Conservation (phyloP, 192 early-diverging fungal genomes). For the Borealophlyctis nickersoniae region DNA sequence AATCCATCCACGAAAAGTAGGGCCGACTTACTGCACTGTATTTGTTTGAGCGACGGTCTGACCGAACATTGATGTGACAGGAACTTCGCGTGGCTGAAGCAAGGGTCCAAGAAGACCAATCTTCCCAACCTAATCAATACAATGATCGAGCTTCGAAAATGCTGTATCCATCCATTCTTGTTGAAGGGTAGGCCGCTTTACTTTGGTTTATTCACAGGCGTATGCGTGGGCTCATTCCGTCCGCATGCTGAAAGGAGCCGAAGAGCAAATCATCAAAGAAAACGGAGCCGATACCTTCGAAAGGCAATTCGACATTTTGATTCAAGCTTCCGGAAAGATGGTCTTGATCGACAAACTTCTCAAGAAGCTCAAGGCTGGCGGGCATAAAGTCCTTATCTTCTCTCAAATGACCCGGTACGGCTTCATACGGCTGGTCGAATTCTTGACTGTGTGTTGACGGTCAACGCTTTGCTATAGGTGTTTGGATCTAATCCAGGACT, state of each 20-base stretch:
- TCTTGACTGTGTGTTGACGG: constrained; percentile 10
- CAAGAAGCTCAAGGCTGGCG: constrained; percentile 65
- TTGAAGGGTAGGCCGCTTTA: constrained; percentile 41
- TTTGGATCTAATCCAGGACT: constrained; percentile 79
- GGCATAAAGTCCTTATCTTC: constrained; percentile 85
- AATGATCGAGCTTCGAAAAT: constrained; percentile 88
- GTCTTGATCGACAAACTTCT: constrained; percentile 81
- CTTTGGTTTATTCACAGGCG: not conserved
- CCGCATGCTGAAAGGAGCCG: constrained; percentile 52
- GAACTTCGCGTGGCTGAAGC: constrained; percentile 79
- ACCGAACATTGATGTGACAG: constrained; percentile 18
- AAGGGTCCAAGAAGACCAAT: constrained; percentile 62
- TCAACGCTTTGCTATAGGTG: constrained; percentile 42
- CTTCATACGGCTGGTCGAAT: not conserved
- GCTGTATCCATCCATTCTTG: constrained; percentile 84
- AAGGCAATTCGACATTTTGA: constrained; percentile 65
- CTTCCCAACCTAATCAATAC: constrained; percentile 78
- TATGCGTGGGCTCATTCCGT: not conserved
- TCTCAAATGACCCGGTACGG: constrained; percentile 73
- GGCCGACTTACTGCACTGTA: constrained; percentile 2
- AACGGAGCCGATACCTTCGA: constrained; percentile 53
- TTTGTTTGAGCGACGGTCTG: constrained; percentile 5
- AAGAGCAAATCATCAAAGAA: constrained; percentile 72
- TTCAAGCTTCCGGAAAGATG: constrained; percentile 79
- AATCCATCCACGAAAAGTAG: constrained; percentile 72